phyloP scores from a whole-genome alignment of 2,329 filamentous ascomycete genomes.

The Aspergillus fumigatus region DNA sequence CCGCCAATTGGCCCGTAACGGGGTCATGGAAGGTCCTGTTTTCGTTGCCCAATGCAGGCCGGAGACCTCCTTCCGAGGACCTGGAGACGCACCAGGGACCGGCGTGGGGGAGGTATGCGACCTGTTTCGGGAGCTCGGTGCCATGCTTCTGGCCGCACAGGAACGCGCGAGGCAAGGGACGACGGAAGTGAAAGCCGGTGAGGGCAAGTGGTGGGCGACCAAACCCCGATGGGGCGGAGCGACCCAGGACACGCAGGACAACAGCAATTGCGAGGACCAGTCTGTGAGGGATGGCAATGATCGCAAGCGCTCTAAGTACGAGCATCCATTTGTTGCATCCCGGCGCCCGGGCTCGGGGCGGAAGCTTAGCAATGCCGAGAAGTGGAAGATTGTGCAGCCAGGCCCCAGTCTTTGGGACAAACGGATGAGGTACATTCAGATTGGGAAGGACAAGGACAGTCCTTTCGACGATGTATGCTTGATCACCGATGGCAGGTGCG shows the following conservation, averaged over 20 bases:
- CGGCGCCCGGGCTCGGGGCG: slow-evolving; percentile 34
- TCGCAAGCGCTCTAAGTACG: slow-evolving; percentile 37
- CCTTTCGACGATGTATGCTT: slow-evolving; percentile 50
- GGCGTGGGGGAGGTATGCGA: slow-evolving; percentile 46
- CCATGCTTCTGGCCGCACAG: slow-evolving; percentile 55
- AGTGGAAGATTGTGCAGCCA: slow-evolving; percentile 51
- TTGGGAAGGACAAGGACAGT: slow-evolving; percentile 48
- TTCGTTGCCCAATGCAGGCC: slow-evolving; percentile 52
- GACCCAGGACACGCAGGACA: slow-evolving; percentile 32
- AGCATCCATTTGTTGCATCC: slow-evolving; percentile 28
- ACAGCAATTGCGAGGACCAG: slow-evolving; percentile 25
- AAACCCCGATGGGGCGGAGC: slow-evolving; percentile 54
- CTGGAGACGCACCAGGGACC: slow-evolving; percentile 22
- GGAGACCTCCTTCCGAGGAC: slow-evolving; percentile 50
- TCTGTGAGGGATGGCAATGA: slow-evolving; percentile 24
- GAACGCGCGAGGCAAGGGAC: slow-evolving; percentile 55
- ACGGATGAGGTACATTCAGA: slow-evolving; percentile 51
- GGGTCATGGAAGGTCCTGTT: slow-evolving; percentile 56
- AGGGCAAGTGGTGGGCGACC: slow-evolving; percentile 58
- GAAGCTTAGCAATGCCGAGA: slow-evolving; percentile 44
- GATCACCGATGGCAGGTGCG: background rate
- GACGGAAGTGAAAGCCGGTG: slow-evolving; percentile 46
- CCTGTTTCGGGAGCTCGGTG: slow-evolving; percentile 54
- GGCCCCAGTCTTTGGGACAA: slow-evolving; percentile 53
- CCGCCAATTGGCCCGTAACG: slow-evolving; percentile 47